These are phyloP conservation scores for Bacterosira constricta DNA, from an alignment of 108 stramenopile genomes.

Conservation along the genomic window DNA sequence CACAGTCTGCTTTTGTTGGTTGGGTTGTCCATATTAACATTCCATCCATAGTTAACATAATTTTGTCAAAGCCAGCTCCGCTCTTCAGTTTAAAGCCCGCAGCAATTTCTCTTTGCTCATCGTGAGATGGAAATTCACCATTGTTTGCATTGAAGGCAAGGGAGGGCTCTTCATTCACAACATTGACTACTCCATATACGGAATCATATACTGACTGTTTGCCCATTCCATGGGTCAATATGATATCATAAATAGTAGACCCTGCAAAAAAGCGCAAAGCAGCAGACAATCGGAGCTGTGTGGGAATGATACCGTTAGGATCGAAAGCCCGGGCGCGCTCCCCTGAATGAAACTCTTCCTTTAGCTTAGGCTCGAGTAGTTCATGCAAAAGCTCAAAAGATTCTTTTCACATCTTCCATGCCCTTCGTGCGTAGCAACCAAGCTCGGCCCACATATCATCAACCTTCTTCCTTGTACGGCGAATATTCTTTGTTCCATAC, in stretches of 20 bases:
- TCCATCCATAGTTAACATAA: background rate
- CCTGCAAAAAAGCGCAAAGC: conserved; percentile 31
- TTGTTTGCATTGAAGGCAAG: background rate
- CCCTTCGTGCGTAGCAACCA: background rate
- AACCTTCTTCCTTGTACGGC: background rate
- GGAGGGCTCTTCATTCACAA: background rate
- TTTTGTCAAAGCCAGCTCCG: conserved; percentile 7
- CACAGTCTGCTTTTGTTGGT: background rate
- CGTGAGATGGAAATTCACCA: conserved; percentile 8
- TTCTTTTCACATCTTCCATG: background rate
- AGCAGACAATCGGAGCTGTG: too few species aligned
- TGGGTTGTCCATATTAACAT: conserved; percentile 12
- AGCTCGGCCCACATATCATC: background rate
- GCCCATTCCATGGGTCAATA: background rate
- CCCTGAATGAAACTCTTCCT: too few species aligned
- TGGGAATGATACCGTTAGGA: too few species aligned
- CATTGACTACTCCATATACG: conserved; percentile 2
- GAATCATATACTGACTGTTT: conserved; percentile 1
- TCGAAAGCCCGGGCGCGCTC: too few species aligned
- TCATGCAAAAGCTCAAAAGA: too few species aligned
- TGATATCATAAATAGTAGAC: conserved; percentile 10
- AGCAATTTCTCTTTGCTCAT: conserved; percentile 10
- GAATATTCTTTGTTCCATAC: background rate
- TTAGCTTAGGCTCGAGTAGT: too few species aligned
- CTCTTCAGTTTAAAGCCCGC: conserved; percentile 2